phyloP scores from a whole-genome alignment of 2,329 filamentous ascomycete genomes.

The Fusarium pseudograminearum region DNA sequence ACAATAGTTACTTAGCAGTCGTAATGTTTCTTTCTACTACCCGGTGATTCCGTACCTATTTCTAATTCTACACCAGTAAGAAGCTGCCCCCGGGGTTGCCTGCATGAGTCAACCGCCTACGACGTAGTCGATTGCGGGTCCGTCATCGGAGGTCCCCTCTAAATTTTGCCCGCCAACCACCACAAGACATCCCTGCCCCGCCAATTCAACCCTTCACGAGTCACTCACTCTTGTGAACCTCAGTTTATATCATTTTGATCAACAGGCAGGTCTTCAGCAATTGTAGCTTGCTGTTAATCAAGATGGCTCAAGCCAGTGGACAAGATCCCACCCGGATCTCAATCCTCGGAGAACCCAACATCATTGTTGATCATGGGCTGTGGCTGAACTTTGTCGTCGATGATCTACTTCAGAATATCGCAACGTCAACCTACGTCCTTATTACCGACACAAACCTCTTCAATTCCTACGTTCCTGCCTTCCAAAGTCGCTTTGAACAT shows the following conservation, averaged over 20 bases:
- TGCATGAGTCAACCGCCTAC: conserved; percentile 1
- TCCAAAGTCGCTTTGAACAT: conserved; percentile 62
- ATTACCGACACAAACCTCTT: conserved; percentile 96
- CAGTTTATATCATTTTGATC: conserved; percentile 9
- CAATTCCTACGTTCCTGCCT: conserved; percentile 82
- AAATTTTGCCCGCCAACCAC: conserved; percentile 31
- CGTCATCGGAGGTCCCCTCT: conserved; percentile 36
- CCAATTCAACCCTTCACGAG: conserved; percentile 11
- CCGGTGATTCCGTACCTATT: neutral
- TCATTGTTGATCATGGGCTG: conserved; percentile 90
- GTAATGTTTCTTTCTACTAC: neutral
- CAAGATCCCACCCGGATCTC: conserved; percentile 71
- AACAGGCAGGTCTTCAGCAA: conserved; percentile 18
- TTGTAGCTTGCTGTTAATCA: conserved; percentile 22
- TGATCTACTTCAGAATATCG: conserved; percentile 81
- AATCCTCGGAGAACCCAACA: conserved; percentile 90
- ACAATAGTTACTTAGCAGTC: neutral
- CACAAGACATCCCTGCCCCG: conserved; percentile 12
- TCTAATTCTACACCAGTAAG: neutral
- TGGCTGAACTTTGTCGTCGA: conserved; percentile 85
- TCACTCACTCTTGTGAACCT: conserved; percentile 8
- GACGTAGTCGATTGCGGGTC: conserved; percentile 1
- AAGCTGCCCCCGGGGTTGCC: neutral
- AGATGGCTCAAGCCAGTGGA: conserved; percentile 46
- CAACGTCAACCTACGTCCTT: conserved; percentile 92